Evolutionary conservation across 1,284 basidiomycete genomes (phyloP).

Genomic region (Vanrija sp.): DNA sequence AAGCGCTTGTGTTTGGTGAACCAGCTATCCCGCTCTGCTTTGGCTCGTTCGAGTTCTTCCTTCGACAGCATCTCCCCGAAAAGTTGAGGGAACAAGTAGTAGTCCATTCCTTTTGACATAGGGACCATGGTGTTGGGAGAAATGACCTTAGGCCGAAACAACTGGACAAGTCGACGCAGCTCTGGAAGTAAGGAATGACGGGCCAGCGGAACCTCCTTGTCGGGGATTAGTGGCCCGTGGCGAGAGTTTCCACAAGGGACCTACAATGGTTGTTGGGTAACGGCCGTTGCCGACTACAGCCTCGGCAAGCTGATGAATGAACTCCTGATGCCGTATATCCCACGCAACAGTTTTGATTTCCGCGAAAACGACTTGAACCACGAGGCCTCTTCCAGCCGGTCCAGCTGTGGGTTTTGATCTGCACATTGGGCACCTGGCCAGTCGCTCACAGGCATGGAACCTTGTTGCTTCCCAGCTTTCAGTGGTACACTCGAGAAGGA

Average conservation of each 20-base stretch:
- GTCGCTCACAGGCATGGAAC: slow-evolving; percentile 88
- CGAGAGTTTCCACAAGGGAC: slow-evolving; percentile 6
- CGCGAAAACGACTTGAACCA: slow-evolving; percentile 38
- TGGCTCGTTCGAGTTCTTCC: slow-evolving; percentile 34
- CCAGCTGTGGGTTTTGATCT: no score
- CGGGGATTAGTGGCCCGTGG: background rate
- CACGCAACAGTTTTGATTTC: slow-evolving; percentile 56
- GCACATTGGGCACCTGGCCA: slow-evolving; percentile 22
- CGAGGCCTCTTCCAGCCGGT: slow-evolving; percentile 15
- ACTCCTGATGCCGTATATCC: slow-evolving; percentile 29
- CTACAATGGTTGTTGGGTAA: slow-evolving; percentile 43
- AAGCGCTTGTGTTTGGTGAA: background rate
- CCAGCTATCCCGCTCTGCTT: slow-evolving; percentile 22
- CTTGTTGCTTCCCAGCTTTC: slow-evolving; percentile 60
- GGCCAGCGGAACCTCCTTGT: slow-evolving; percentile 71
- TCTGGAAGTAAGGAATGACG: slow-evolving; percentile 84
- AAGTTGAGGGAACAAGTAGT: slow-evolving; percentile 60
- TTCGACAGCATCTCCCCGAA: slow-evolving; percentile 58
- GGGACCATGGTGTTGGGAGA: slow-evolving; percentile 72
- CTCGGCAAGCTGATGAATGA: slow-evolving; percentile 16
- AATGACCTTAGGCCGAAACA: slow-evolving; percentile 70
- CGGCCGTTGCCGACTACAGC: slow-evolving; percentile 28
- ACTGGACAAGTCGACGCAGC: slow-evolving; percentile 67
- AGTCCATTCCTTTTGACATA: slow-evolving; percentile 59
- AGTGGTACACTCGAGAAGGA: slow-evolving; percentile 63